Base-by-base conservation (phyloP, 441 rosid species). In the Pelargonium fulgidum region DNA sequence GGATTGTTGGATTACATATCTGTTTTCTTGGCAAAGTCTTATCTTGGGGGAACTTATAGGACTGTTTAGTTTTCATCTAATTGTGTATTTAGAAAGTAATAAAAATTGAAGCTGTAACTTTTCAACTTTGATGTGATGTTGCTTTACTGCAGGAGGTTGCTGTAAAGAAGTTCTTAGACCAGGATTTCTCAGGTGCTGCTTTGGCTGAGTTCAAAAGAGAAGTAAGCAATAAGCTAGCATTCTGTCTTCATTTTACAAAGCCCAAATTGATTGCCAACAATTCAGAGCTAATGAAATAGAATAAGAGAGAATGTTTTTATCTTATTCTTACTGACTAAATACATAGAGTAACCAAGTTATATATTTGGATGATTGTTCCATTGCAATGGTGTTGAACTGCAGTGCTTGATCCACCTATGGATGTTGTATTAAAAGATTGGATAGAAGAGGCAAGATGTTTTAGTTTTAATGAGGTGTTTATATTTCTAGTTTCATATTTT, bases 121-220 rank as follows among this genome's bases (percentile, higher is more conserved):
- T 45, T 76, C 64, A 16, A 66, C 58, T 67, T 22, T 73, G 71
- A 36, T 73, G 58, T 19, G 75, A 66, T 73, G 73, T 63, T 78
- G 68, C 77, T 73, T 68, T 69, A 65, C 73, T 69, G 17, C 85
- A 95, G 99, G 99, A 95, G 88, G 99, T 92, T 72, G 98, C 99
- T 19, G 99, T 95, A 72, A 95, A 95, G 89, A 95, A 95, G 84
- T 95, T 95, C 81, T 81, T 95, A 80, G 99, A 95, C 77, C 99
- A 95, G 82, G 99, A 92, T 83, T 92, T 95, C 87, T 95, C 96
- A 22, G 99, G 98, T 65, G 97, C 88, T 77, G 98, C 98, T 72
- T 84, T 95, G 80, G 92, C 85, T 62, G 99, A 95, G 85, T 95
- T 95, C 79, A 92, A 83, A 82, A 85, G 98, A 73, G 99, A 95